phyloP scores from a whole-genome alignment of 2,329 filamentous ascomycete genomes.

The Ophiognomonia clavigignenti-juglandacearum region DNA sequence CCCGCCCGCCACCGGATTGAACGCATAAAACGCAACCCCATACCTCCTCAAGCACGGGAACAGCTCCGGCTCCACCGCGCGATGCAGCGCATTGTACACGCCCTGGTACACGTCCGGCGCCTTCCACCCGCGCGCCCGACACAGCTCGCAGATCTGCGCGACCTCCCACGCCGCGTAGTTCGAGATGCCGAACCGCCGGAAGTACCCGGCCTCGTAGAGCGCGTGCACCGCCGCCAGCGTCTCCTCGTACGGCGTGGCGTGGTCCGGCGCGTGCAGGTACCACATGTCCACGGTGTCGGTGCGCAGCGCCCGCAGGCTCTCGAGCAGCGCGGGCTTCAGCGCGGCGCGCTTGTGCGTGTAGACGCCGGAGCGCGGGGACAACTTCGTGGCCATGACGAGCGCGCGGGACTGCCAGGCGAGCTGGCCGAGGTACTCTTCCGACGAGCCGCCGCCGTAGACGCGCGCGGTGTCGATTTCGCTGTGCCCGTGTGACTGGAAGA shows the following conservation, averaged over 20 bases:
- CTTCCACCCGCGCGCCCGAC: constrained; percentile 33
- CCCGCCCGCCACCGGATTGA: constrained; percentile 39
- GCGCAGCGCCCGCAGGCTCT: constrained; percentile 33
- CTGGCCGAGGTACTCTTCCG: constrained; percentile 48
- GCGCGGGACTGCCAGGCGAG: constrained; percentile 32
- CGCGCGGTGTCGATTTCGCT: constrained; percentile 67
- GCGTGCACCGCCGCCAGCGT: constrained; percentile 42
- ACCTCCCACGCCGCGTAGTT: constrained; percentile 44
- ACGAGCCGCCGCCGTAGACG: constrained; percentile 57
- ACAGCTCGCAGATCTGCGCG: constrained; percentile 40
- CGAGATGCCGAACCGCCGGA: constrained; percentile 38
- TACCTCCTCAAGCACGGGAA: constrained; percentile 37
- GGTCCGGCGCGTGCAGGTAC: constrained; percentile 47
- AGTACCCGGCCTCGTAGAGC: constrained; percentile 38
- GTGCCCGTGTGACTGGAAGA: constrained; percentile 61
- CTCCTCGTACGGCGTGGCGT: constrained; percentile 37
- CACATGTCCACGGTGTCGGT: constrained; percentile 38
- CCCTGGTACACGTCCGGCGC: constrained; percentile 42
- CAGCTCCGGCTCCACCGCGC: constrained; percentile 35
- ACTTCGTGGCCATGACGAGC: constrained; percentile 38
- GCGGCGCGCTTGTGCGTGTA: constrained; percentile 23
- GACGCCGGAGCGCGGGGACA: constrained; percentile 24
- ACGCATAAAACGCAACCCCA: constrained; percentile 35
- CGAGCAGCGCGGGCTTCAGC: constrained; percentile 28
- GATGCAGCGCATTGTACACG: constrained; percentile 19